phyloP scores from a whole-genome alignment of 164 flowering plant species.

The Vitis labrusca region DNA sequence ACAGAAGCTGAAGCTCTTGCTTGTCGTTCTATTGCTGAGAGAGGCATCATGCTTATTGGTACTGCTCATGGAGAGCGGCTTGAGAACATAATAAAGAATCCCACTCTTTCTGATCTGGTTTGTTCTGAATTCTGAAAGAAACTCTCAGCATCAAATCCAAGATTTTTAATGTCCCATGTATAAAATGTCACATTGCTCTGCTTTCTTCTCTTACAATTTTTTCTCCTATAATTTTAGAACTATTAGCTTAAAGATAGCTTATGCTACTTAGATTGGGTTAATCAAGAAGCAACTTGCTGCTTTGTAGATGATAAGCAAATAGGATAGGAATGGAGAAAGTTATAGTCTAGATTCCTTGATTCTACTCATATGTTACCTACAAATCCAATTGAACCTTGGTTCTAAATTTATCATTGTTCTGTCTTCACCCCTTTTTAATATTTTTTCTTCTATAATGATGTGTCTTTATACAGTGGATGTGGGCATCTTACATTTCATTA shows the following conservation, averaged over 20 bases:
- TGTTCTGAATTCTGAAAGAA: conserved; percentile 7
- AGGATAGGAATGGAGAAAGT: background rate
- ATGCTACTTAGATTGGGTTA: background rate
- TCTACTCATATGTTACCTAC: background rate
- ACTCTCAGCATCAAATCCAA: background rate
- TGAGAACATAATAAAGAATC: conserved; percentile 68
- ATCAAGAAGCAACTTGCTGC: background rate
- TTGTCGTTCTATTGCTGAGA: conserved; percentile 74
- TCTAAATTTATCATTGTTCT: background rate
- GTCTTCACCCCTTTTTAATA: no score
- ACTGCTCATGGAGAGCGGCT: conserved; percentile 72
- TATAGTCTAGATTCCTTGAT: background rate
- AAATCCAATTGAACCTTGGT: background rate
- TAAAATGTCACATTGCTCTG: no score
- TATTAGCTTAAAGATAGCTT: background rate
- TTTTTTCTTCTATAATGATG: no score
- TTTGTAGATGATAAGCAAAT: background rate
- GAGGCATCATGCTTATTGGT: conserved; percentile 78
- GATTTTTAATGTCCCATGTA: no score
- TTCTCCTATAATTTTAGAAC: no score
- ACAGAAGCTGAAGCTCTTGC: conserved; percentile 73
- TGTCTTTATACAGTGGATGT: no score
- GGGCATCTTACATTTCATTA: no score
- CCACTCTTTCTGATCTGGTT: conserved; percentile 59
- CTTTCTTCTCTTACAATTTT: no score